Base-by-base conservation (phyloP, 257 asterid genomes). In the Plantago ovata region DNA sequence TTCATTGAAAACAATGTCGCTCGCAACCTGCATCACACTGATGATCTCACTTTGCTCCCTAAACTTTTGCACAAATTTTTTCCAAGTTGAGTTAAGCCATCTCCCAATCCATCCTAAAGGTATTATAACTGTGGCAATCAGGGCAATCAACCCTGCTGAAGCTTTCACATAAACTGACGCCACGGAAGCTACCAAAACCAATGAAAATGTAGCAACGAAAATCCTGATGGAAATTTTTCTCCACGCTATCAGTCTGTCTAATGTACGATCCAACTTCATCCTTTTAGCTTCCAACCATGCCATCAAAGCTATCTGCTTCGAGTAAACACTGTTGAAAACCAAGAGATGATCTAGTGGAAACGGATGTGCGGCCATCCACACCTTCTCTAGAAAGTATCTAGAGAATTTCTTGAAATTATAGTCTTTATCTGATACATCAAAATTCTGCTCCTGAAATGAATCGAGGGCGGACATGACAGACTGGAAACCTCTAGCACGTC, bases 91-190 rank as follows among this genome's bases (percentile, higher is more conserved):
- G 49, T 81, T 79, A 32, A 88, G 58, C 95, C 96, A 88, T 28
- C 36, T 75, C 61, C 96, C 95, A 93, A 81, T 83, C 6, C 94
- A 79, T 3, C 94, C 96, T 38, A 88, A 36, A 0, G 96, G 96
- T 51, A 83, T 75, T 1, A 95, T 79, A 1, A 95, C 96, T 0
- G 96, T 95, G 0, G 95, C 95, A 8, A 90, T 89, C 66, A 88
- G 60, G 0, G 95, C 94, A 0, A 94, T 71, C 74, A 83, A 81
- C 40, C 85, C 84, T 2, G 95, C 86, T 0, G 96, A 90, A 0
- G 96, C 96, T 1, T 86, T 65, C 60, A 88, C 42, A 0, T 95
- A 95, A 0, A 95, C 96, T 3, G 95, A 95, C 72, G 85, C 93
- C 40, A 88, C 95, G 1, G 96, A 83, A 64, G 84, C 83, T 38